Evolutionary conservation across 2,329 filamentous ascomycete species (phyloP).

Genomic region (Claviceps quebecensis): DNA sequence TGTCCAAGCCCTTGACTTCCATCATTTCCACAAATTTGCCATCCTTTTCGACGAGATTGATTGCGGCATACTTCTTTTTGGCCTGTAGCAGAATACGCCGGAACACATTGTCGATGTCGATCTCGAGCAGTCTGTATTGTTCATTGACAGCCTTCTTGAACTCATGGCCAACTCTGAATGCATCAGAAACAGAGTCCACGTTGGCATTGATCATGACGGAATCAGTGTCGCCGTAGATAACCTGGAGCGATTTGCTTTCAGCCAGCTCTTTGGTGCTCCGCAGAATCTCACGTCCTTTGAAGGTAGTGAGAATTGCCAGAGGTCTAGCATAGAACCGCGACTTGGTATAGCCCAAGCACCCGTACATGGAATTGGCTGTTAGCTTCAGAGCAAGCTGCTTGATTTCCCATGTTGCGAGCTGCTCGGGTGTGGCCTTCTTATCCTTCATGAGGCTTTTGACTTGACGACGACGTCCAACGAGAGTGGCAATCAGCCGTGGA

Average conservation of each 20-base stretch:
- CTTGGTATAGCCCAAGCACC: conserved; percentile 90
- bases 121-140: conserved; percentile 81
- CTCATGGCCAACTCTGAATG: conserved; percentile 79
- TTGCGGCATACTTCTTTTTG: conserved; percentile 98
- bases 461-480: conserved; percentile 76
- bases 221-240: conserved; percentile 98
- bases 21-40: conserved; percentile 89
- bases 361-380: conserved; percentile 99
- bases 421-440: conserved; percentile 69
- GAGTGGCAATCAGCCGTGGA: conserved; percentile 77
- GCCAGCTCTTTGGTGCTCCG: conserved; percentile 91
- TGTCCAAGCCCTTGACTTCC: conserved; percentile 95
- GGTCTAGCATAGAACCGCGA: conserved; percentile 95
- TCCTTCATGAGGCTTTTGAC: conserved; percentile 97
- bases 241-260: conserved; percentile 77
- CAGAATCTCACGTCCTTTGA: conserved; percentile 94
- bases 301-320: conserved; percentile 88
- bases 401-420: conserved; percentile 92
- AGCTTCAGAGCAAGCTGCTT: conserved; percentile 94
- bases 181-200: conserved; percentile 81
- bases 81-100: conserved; percentile 83
- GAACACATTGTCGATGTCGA: conserved; percentile 97
- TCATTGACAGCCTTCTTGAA: conserved; percentile 95
- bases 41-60: conserved; percentile 81
- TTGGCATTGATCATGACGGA: conserved; percentile 99